phyloP scores from a whole-genome alignment of 2,329 filamentous ascomycete genomes.

The Pseudocercospora eumusae region DNA sequence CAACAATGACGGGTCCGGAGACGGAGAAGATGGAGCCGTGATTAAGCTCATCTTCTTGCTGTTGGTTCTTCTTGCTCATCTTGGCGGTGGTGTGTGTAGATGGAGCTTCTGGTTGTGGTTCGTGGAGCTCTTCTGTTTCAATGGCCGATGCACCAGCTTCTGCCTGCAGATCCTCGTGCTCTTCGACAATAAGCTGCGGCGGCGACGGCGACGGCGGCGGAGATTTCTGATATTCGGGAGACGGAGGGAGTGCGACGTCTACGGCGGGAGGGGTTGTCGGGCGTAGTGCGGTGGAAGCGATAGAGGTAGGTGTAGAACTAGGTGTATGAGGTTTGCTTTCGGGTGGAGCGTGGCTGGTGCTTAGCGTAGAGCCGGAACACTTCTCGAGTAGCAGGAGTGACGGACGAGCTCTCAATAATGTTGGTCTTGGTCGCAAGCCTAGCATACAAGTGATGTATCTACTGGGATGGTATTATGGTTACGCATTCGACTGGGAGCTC shows the following conservation, averaged over 20 bases:
- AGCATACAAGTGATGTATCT: slow-evolving; percentile 40
- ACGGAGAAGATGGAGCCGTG: slow-evolving; percentile 71
- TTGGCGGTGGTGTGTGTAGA: slow-evolving; percentile 30
- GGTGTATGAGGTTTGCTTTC: slow-evolving; percentile 11
- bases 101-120: slow-evolving; percentile 17
- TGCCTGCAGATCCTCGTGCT: slow-evolving; percentile 15
- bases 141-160: slow-evolving; percentile 16
- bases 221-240: slow-evolving; percentile 20
- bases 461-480: slow-evolving; percentile 10
- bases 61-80: slow-evolving; percentile 42
- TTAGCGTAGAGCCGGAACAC: no score
- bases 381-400: slow-evolving; percentile 67
- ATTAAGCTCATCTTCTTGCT: slow-evolving; percentile 55
- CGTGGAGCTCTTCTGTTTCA: slow-evolving; percentile 20
- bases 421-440: slow-evolving; percentile 60
- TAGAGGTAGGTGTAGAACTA: slow-evolving; percentile 17
- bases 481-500: slow-evolving; percentile 7
- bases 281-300: slow-evolving; percentile 6
- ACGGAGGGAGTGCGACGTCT: slow-evolving; percentile 27
- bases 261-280: slow-evolving; percentile 23
- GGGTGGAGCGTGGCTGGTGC: slow-evolving; percentile 17
- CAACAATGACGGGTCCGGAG: slow-evolving; percentile 87
- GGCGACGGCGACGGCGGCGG: slow-evolving; percentile 14
- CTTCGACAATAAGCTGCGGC: slow-evolving; percentile 13
- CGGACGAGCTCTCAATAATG: slow-evolving; percentile 60